Conservation (phyloP, 805 yeast species). For the Wickerhamomyces ciferrii region DNA sequence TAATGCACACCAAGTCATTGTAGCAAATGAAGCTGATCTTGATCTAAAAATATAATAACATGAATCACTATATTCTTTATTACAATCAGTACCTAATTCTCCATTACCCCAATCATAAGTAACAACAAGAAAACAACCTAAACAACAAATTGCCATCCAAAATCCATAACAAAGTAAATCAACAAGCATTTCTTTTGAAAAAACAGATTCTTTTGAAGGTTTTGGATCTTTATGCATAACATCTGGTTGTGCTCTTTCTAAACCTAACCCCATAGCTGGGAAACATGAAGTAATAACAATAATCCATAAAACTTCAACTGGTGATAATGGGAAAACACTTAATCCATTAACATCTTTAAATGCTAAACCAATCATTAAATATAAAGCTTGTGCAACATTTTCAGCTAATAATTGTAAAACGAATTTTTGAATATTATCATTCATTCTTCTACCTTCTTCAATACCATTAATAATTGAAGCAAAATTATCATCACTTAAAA, state of each 20-base stretch:
- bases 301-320: conserved; percentile 78
- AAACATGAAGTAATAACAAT: conserved; percentile 74
- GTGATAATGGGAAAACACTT: conserved; percentile 80
- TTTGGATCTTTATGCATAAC: conserved; percentile 62
- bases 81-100: conserved; percentile 60
- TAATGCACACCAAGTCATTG: conserved; percentile 84
- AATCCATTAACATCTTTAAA: conserved; percentile 56
- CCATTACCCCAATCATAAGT: conserved; percentile 68
- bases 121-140: conserved; percentile 58
- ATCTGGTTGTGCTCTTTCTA: conserved; percentile 60
- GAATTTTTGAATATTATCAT: conserved; percentile 72
- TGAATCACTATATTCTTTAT: conserved; percentile 35
- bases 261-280: conserved; percentile 81
- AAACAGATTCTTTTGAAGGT: conserved; percentile 46
- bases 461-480: conserved; percentile 75
- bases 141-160: conserved; percentile 68
- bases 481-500: conserved; percentile 71
- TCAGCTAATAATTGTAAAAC: conserved; percentile 69
- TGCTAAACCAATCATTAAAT: conserved; percentile 66
- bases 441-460: conserved; percentile 79
- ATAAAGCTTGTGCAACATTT: conserved; percentile 67
- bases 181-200: conserved; percentile 58
- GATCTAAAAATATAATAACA: conserved; percentile 69
- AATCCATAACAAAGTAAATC: conserved; percentile 73
- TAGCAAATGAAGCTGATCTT: conserved; percentile 72